These are phyloP conservation scores for Saccharomyces hybrid DNA, from an alignment of 1,139 yeast species.

Conservation along the genomic window DNA sequence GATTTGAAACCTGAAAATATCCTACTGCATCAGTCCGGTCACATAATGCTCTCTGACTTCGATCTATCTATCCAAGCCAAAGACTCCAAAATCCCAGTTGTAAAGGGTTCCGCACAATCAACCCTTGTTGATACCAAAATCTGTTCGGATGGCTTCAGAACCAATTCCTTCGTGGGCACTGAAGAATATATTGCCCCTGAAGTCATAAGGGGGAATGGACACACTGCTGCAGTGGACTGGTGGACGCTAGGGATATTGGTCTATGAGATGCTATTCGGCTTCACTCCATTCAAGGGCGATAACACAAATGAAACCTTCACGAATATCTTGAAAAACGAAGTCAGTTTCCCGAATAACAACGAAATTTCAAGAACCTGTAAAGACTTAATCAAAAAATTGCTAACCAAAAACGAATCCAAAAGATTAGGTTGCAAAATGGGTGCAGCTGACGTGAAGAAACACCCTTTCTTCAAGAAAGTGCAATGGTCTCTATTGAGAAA, in stretches of 20 bases:
- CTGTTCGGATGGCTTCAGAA: slow-evolving; percentile 91
- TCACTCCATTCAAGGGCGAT: slow-evolving; percentile 91
- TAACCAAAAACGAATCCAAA: slow-evolving; percentile 82
- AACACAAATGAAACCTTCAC: slow-evolving; percentile 86
- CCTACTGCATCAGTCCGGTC: slow-evolving; percentile 88
- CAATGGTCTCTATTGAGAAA: slow-evolving; percentile 94
- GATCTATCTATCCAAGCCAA: slow-evolving; percentile 89
- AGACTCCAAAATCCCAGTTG: slow-evolving; percentile 49
- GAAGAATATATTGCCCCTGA: slow-evolving; percentile 98
- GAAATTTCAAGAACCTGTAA: slow-evolving; percentile 69
- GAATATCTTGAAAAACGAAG: slow-evolving; percentile 77
- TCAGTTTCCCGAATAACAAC: slow-evolving; percentile 50
- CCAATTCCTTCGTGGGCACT: slow-evolving; percentile 96
- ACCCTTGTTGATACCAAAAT: slow-evolving; percentile 73
- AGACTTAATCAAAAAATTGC: slow-evolving; percentile 65
- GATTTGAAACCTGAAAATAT: slow-evolving; percentile 96
- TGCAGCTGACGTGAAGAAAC: slow-evolving; percentile 88
- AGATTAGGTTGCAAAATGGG: slow-evolving; percentile 88
- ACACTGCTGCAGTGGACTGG: slow-evolving; percentile 98
- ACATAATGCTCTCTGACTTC: slow-evolving; percentile 94
- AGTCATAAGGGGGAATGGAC: slow-evolving; percentile 94
- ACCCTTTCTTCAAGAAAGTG: slow-evolving; percentile 79
- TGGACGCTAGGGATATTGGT: slow-evolving; percentile 94
- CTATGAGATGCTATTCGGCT: slow-evolving; percentile 90
- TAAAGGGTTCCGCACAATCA: slow-evolving; percentile 21